Base-by-base conservation (phyloP, 257 asterid genomes). In the Paraleonurus japonicus region DNA sequence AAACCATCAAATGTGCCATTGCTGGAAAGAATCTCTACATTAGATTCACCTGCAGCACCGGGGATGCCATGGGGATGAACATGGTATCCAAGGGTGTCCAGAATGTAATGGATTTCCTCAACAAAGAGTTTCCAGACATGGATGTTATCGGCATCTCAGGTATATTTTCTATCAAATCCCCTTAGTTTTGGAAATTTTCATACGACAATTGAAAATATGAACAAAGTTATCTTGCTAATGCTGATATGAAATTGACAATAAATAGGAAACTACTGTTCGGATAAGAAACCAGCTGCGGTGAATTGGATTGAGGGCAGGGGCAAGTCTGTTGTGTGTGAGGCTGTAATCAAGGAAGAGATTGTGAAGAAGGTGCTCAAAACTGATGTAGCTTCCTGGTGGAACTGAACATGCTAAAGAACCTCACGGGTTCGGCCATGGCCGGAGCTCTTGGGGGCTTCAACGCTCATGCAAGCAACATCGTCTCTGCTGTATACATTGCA, bases 1-100 rank as follows among this genome's bases (percentile, higher is more conserved):
- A 82, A 74, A 64, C 55, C 57, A 82, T 82, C 70, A 75, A 72
- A n/a, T 78, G 86, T 22, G 83, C 83, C 57, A 32, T 81, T 28
- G 86, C 86, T 43, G 83, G 86, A 22, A 82, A 76, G 81, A 82
- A 82, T 66, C 78, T 82, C 2, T 82, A 82, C 76, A 70, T 74
- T 9, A 66, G 86, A 13, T 82, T 79, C 79, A 13, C 82, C 47
- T 79, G 86, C 74, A 76, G 80, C 71, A 82, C 84, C 8, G 84
- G 86, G 7, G 86, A 82, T 71, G 86, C 86, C 70, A 82, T 82
- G 86, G 85, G 85, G 0, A 81, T 81, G 85, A 81, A 81, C 78
- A 81, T 81, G 85, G 81, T 81, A 11, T 71, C 84, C 35, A 82
- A 82, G 45, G 86, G 86, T 10, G 86, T 82, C 48, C 81, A 82